Evolutionary conservation across 2,329 filamentous ascomycete species (phyloP), one percentile per base, ranked within the genome.

Genomic region (Venturiaceae sp.): DNA sequence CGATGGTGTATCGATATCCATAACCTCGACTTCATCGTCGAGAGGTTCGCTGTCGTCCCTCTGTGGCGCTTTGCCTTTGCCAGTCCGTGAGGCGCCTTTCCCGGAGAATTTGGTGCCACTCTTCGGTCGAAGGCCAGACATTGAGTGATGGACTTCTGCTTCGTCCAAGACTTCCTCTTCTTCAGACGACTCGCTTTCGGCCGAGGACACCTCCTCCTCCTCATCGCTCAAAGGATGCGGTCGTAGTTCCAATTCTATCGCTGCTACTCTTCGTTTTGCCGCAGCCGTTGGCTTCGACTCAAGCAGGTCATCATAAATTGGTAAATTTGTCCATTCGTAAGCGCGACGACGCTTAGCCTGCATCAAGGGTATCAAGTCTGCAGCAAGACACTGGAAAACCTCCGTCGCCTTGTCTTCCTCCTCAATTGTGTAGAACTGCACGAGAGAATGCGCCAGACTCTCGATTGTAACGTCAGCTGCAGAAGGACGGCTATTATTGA

Each of bases 301-400:
- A 68, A 72, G 9, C 6, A 62, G 52, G 23, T 61, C 55, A 11
- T 39, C 53, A 62, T 61, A 41, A 60, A 57, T 9, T 8, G 32
- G 55, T 8, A 52, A 14, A 32, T 57, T 34, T 19, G 57, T 52
- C 58, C 58, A 61, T 6, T 50, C 57, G 26, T 60, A 55, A 71
- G 58, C 57, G 14, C 60, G 36, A 67, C 67, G 55, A 26, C 71
- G 67, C 19, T 21, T 33, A 21, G 44, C 6, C 8, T 68, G 65
- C 65, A 74, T 74, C 64, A 72, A 71, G 44, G 70, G 71, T 53
- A 68, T 66, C 8, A 74, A 55, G 41, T 73, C 72, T 21, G 64
- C 58, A 13, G 69, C 71, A 55, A 73, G 71, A 13, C 70, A 70
- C 3, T 68, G 58, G 3, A 74, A 62, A 9, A 71, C 67, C 26